phyloP scores from a whole-genome alignment of 2,329 filamentous ascomycete genomes.

The Colletotrichum agaves region DNA sequence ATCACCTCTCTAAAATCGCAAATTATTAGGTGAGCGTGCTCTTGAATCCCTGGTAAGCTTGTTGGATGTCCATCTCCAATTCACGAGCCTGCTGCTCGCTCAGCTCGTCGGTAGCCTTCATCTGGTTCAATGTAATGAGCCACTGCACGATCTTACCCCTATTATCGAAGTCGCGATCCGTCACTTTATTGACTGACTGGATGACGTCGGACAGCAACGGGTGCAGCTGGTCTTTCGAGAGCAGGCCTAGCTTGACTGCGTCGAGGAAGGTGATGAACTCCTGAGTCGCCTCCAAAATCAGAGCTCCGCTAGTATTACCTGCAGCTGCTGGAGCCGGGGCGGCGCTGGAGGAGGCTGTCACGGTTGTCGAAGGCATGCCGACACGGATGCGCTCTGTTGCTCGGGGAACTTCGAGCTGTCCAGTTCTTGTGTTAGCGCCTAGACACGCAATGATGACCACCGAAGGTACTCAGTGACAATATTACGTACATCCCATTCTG shows the following conservation, averaged over 20 bases:
- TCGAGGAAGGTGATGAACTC: constrained; percentile 99
- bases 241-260: constrained; percentile 88
- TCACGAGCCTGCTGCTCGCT: constrained; percentile 88
- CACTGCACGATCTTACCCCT: constrained; percentile 98
- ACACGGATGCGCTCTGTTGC: constrained; percentile 93
- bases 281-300: constrained; percentile 92
- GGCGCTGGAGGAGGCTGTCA: constrained; percentile 62
- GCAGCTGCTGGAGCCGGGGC: constrained; percentile 54
- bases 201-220: constrained; percentile 95
- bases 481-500: constrained; percentile 83
- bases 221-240: constrained; percentile 97
- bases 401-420: constrained; percentile 89
- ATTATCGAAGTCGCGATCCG: constrained; percentile 92
- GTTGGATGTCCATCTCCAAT: constrained; percentile 91
- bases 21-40: constrained; percentile 70
- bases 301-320: constrained; percentile 64
- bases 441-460: neutral
- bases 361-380: constrained; percentile 87
- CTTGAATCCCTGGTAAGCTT: constrained; percentile 95
- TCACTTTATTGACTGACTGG: constrained; percentile 96
- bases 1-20: neutral
- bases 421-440: neutral
- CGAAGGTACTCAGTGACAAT: neutral
- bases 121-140: constrained; percentile 97
- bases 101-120: constrained; percentile 94